These are phyloP conservation scores for Xylariaceae sp. DNA, from an alignment of 2,329 filamentous ascomycete genomes.

Conservation along the genomic window DNA sequence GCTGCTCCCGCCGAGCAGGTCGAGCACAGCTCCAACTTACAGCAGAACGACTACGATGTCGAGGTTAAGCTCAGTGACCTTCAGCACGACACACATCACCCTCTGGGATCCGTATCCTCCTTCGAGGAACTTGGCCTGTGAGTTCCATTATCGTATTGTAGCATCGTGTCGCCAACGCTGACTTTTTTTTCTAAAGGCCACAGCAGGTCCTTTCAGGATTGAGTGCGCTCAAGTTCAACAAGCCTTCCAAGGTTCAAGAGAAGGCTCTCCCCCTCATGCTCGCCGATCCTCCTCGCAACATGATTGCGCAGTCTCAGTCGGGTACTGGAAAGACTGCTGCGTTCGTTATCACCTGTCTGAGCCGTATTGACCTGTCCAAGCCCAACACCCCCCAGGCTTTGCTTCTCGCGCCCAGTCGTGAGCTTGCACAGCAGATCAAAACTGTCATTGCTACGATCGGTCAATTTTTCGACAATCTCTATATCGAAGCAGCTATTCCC, in stretches of 20 bases:
- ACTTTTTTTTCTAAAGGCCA: constrained; percentile 20
- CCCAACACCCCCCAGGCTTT: constrained; percentile 74
- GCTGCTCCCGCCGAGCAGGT: constrained; percentile 30
- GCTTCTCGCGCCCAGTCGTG: constrained; percentile 84
- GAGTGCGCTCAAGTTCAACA: constrained; percentile 77
- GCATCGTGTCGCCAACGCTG: not conserved
- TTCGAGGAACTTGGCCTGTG: constrained; percentile 87
- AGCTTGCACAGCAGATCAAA: constrained; percentile 91
- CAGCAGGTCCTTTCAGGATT: constrained; percentile 64
- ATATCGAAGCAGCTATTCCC: constrained; percentile 77
- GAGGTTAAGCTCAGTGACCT: constrained; percentile 89
- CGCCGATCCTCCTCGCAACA: constrained; percentile 77
- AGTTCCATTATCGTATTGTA: constrained; percentile 32
- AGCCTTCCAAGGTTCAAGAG: constrained; percentile 97
- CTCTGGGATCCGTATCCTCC: constrained; percentile 74
- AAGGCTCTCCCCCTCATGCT: constrained; percentile 87
- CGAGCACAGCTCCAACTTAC: constrained; percentile 43
- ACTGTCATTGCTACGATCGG: constrained; percentile 81
- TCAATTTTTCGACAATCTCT: constrained; percentile 70
- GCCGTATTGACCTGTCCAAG: constrained; percentile 70
- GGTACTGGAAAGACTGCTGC: constrained; percentile 97
- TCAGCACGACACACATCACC: constrained; percentile 79
- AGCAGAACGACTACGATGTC: constrained; percentile 78
- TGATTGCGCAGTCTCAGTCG: constrained; percentile 98
- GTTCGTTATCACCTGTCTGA: constrained; percentile 87